Base-by-base conservation (phyloP, 2,329 filamentous ascomycete species). In the Biscogniauxia marginata region DNA sequence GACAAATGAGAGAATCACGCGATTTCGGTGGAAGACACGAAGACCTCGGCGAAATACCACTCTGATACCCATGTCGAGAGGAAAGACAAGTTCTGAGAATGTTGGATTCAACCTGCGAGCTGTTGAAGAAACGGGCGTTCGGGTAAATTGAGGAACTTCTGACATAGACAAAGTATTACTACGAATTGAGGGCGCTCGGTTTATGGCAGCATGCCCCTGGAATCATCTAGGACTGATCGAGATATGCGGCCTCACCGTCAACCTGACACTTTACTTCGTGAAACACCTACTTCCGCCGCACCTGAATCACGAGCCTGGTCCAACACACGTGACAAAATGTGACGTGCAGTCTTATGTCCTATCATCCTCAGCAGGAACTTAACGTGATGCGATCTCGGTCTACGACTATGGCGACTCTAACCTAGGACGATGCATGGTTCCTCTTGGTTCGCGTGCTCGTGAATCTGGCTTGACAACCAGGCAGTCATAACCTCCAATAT, bases 1-100 rank as follows among this genome's bases (percentile, higher is more conserved):
- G 68, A 70, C 46, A 70, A 70, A 66, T 70, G 57, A 70, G 48
- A 50, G 11, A 24, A 51, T 21, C 20, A 19, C 34, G 20, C 47
- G 49, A 50, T 34, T 47, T 39, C 30, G 30, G 30, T 39, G 30
- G 30, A 16, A 44, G 55, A 52, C 48, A 52, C 50, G 48, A 44
- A 50, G 22, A 22, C 18, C 55, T 49, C 50, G 53, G 56, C 49
- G 53, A 51, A 56, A 19, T 43, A 53, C 52, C 47, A 50, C 56
- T 30, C 60, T 58, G 51, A 63, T 62, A 63, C 62, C 62, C 61
- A 54, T 39, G 44, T 43, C 55, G 50, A 49, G 55, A 39, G 11
- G 2, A 39, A 39, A n/a, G 30, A 16, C 30, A 39, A 39, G n/a
- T 19, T 39, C 21, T 54, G 21, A 20, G 50, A 56, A 45, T 9